phyloP scores from a whole-genome alignment of 805 yeast genomes.

The Pichia deserticola region DNA sequence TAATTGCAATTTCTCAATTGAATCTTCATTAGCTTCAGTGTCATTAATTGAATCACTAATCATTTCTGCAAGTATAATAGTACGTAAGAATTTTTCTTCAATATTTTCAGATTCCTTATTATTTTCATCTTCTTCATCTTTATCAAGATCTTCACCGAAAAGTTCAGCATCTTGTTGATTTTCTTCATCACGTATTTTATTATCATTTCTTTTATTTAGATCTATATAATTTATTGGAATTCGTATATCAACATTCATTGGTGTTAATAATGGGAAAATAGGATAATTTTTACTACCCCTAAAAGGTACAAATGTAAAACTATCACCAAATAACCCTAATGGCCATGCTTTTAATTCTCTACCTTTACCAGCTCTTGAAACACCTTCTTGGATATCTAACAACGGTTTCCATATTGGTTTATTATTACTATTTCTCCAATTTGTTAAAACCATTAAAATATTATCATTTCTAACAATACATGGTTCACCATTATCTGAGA shows the following conservation, averaged over 20 bases:
- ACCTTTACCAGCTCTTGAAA: constrained; percentile 46
- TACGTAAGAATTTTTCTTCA: constrained; percentile 59
- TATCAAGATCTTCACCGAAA: constrained; percentile 32
- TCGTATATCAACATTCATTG: constrained; percentile 65
- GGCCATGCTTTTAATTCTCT: constrained; percentile 79
- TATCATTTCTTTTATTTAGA: constrained; percentile 15
- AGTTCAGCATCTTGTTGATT: constrained; percentile 17
- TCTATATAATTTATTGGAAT: constrained; percentile 46
- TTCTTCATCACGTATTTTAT: constrained; percentile 2
- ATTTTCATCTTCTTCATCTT: constrained; percentile 23
- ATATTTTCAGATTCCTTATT: constrained; percentile 31
- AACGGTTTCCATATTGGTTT: constrained; percentile 88
- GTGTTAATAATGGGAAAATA: constrained; percentile 75
- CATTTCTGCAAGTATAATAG: constrained; percentile 53
- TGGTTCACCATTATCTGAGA: constrained; percentile 86
- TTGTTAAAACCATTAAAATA: constrained; percentile 56
- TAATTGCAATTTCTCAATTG: constrained; percentile 41
- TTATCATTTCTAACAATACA: constrained; percentile 78
- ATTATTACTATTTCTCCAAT: constrained; percentile 62
- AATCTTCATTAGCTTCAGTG: constrained; percentile 28
- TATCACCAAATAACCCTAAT: constrained; percentile 63
- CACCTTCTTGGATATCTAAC: constrained; percentile 50
- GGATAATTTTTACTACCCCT: constrained; percentile 65
- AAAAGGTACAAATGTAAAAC: constrained; percentile 65
- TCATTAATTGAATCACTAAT: constrained; percentile 44